These are phyloP conservation scores for Penicillium sp. DNA, from an alignment of 2,329 filamentous ascomycete genomes.

Conservation along the genomic window DNA sequence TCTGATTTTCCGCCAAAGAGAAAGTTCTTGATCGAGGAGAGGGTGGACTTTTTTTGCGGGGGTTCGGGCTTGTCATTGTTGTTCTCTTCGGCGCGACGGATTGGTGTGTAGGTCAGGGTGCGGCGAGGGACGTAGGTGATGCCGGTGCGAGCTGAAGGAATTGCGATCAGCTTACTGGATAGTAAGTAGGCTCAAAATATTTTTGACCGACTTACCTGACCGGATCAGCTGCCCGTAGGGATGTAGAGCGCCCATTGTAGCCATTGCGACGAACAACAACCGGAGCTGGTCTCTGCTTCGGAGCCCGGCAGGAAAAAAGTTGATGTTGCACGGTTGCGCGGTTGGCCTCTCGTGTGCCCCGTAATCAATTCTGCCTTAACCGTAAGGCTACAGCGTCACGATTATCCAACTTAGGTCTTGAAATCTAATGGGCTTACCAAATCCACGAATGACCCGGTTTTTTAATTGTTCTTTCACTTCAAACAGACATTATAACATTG, in stretches of 20 bases:
- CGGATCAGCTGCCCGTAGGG: slow-evolving; percentile 45
- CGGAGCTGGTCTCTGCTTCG: slow-evolving; percentile 16
- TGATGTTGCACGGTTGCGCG: slow-evolving; percentile 26
- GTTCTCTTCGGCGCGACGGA: slow-evolving; percentile 36
- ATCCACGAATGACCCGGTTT: no score
- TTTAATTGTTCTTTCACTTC: no score
- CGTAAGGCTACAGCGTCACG: not conserved
- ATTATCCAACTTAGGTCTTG: not conserved
- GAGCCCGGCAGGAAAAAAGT: slow-evolving; percentile 37
- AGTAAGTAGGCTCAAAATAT: not conserved
- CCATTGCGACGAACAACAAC: slow-evolving; percentile 34
- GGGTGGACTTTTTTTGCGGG: slow-evolving; percentile 26
- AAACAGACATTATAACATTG: no score
- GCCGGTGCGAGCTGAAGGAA: slow-evolving; percentile 35
- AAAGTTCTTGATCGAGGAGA: slow-evolving; percentile 43
- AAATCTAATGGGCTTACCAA: no score
- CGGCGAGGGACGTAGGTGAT: slow-evolving; percentile 42
- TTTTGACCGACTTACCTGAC: slow-evolving; percentile 35
- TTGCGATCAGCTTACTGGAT: not conserved
- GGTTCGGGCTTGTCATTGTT: slow-evolving; percentile 26
- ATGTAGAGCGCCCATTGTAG: slow-evolving; percentile 44
- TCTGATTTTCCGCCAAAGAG: slow-evolving; percentile 35
- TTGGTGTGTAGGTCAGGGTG: slow-evolving; percentile 39
- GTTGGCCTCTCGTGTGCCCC: slow-evolving; percentile 26
- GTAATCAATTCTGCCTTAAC: slow-evolving; percentile 18